Evolutionary conservation across 768 basidiomycete species (phyloP).

Genomic region (Mycena maculata): DNA sequence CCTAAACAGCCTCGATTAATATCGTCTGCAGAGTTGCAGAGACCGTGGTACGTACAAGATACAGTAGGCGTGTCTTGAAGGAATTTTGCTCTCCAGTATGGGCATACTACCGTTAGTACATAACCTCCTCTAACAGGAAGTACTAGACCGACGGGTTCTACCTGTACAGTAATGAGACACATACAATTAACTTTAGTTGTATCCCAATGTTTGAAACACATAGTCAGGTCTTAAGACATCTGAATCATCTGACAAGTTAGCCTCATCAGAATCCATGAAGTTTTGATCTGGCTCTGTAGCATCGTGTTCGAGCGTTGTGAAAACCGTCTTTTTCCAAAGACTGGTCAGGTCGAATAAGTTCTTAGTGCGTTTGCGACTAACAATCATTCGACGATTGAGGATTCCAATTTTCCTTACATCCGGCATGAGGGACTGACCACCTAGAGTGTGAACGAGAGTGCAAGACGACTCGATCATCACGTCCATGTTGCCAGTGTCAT

Average conservation of each 20-base stretch:
- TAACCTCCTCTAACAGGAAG: not conserved
- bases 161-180: not conserved
- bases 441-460: not conserved
- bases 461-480: too few relatives aligned
- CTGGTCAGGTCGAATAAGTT: slow-evolving; percentile 40
- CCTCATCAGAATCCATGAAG: not conserved
- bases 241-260: not conserved
- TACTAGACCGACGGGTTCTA: not conserved
- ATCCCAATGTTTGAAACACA: not conserved
- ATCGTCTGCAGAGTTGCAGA: not conserved
- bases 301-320: slow-evolving; percentile 27
- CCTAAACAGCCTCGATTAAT: not conserved
- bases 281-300: not conserved
- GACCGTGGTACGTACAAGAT: not conserved
- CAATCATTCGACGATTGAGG: slow-evolving; percentile 30
- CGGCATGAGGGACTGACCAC: not conserved
- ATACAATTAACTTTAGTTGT: not conserved
- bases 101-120: too few relatives aligned
- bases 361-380: slow-evolving; percentile 35
- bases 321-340: slow-evolving; percentile 40
- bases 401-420: slow-evolving; percentile 25
- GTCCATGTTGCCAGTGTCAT: not conserved
- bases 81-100: too few relatives aligned
- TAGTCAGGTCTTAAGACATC: not conserved
- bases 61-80: too few relatives aligned